A percentile compares a stretch with the other conserved stretches of the same genome.
phyloP scores from a whole-genome alignment of 2,329 filamentous ascomycete genomes.

The Aspergillus sp. region DNA sequence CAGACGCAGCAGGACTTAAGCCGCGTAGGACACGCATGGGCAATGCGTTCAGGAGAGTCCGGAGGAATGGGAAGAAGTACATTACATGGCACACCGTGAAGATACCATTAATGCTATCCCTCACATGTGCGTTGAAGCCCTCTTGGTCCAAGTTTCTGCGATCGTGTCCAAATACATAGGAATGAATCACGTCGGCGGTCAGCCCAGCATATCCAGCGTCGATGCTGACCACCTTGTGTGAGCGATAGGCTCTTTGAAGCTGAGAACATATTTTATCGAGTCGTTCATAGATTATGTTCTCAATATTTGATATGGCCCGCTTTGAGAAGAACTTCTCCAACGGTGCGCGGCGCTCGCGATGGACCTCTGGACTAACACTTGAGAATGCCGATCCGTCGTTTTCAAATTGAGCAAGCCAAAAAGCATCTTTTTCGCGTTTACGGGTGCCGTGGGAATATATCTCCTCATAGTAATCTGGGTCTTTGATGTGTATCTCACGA shows the following conservation, averaged over 20 bases:
- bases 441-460: conserved; percentile 23
- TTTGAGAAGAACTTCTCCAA: conserved; percentile 19
- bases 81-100: conserved; percentile 11
- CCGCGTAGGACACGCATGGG: conserved; percentile 9
- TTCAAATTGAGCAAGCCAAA: conserved; percentile 10
- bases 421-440: conserved; percentile 21
- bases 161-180: conserved; percentile 30
- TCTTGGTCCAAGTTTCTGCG: conserved; percentile 26
- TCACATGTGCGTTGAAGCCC: conserved; percentile 14
- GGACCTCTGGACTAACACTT: conserved; percentile 12
- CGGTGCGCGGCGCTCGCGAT: conserved; percentile 14
- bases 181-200: conserved; percentile 31
- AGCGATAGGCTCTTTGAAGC: conserved; percentile 6
- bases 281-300: conserved; percentile 7
- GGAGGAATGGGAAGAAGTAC: conserved; percentile 18
- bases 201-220: conserved; percentile 19
- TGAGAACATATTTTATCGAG: conserved; percentile 10
- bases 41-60: conserved; percentile 11
- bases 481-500: conserved; percentile 28
- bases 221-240: conserved; percentile 12
- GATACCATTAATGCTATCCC: conserved; percentile 15
- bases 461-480: conserved; percentile 26
- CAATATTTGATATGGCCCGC: conserved; percentile 9
- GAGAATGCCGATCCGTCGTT: conserved; percentile 9
- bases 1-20: conserved; percentile 8